phyloP scores from a whole-genome alignment of 2,329 filamentous ascomycete genomes.

The Blastomyces parvus region DNA sequence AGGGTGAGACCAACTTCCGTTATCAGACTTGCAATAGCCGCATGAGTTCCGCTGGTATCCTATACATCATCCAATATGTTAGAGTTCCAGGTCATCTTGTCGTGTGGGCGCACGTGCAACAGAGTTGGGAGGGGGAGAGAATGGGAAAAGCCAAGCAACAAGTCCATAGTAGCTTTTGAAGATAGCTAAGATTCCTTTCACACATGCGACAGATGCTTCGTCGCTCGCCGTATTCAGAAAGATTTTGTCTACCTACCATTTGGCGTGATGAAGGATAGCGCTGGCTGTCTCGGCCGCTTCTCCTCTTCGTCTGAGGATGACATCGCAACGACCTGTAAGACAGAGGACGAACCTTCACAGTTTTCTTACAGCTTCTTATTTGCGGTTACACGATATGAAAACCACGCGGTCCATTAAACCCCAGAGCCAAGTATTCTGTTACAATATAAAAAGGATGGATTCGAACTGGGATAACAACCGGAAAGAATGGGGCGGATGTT shows the following conservation, averaged over 20 bases:
- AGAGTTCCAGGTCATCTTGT: neutral
- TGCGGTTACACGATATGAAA: neutral
- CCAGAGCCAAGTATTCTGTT: neutral
- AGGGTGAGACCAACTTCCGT: slow-evolving; percentile 34
- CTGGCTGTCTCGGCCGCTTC: neutral
- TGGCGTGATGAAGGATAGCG: neutral
- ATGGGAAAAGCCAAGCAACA: neutral
- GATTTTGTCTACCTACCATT: slow-evolving; percentile 1
- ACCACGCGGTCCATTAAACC: neutral
- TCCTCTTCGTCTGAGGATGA: slow-evolving; percentile 4
- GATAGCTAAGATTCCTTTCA: neutral
- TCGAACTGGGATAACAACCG: neutral
- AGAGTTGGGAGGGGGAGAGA: neutral
- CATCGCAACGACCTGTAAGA: neutral
- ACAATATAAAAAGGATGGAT: neutral
- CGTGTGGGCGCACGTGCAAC: too few relatives aligned
- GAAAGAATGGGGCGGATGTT: neutral
- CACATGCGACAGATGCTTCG: neutral
- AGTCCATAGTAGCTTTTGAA: neutral
- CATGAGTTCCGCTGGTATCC: slow-evolving; percentile 41
- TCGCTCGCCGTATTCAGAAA: neutral
- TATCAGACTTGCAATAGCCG: slow-evolving; percentile 40
- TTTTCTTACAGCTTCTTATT: neutral
- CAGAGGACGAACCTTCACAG: neutral
- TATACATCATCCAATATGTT: slow-evolving; percentile 14